Base-by-base conservation (phyloP, 768 basidiomycete species). In the Panus rudis region DNA sequence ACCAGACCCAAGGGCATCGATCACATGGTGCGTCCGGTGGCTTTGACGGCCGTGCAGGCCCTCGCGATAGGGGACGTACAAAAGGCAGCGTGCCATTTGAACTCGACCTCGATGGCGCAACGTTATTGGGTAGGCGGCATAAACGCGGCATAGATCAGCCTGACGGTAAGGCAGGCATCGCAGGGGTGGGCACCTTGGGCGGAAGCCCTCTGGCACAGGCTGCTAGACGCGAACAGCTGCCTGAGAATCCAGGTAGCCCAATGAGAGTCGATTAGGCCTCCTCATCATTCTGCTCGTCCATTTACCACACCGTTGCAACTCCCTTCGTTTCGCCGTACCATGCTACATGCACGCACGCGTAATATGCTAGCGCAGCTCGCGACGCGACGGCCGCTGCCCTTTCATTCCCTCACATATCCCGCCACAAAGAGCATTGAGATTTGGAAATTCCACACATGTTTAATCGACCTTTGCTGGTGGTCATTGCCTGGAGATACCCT, bases 61-160 rank as follows among this genome's bases (percentile, higher is more conserved):
- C 70, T 45, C 64, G 84, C n/a, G 84, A 85, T 61, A 69, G 60
- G 4, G 77, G 74, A 26, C 59, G 61, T 23, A 44, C 43, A 24
- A 35, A 39, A 55, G 66, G 21, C 22, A 49, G 21, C 49, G 57
- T 39, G 27, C 59, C 47, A 7, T 99, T 99, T 56, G 89, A 97
- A 59, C 73, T 99, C 44, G 85, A 92, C 57, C 65, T 99, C 41
- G 78, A 86, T 52, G 80, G 74, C 45, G 90, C 96, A 19, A 97
- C 94, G 3, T 64, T 98, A 1, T 71, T 97, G 5, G 91, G 87
- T 11, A 65, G 85, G 51, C 66, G 87, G 46, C 79, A 79, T 52
- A 71, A 65, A 47, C 69, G 65, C 19, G 58, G 54, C 8, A 32
- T 11, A 11, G 45, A 26, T n/a, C 25, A 25, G 22, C 24, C 22